Evolutionary conservation across 192 early-diverging fungal species (phyloP).

Genomic region (Podila epicladia): DNA sequence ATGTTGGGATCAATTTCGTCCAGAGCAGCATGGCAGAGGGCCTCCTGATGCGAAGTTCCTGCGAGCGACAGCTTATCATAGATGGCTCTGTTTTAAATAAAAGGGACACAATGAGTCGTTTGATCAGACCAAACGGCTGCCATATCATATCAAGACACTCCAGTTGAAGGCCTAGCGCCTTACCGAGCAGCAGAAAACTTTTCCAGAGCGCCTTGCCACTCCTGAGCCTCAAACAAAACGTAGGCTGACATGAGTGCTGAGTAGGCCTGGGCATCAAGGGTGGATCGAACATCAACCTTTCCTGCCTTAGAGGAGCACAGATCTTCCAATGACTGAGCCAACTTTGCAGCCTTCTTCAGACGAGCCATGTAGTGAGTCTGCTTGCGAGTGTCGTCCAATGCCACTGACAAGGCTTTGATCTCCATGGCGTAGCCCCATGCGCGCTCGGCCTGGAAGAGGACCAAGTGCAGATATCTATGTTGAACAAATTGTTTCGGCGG

Average conservation of each 20-base stretch:
- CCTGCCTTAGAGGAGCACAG: slow-evolving; percentile 54
- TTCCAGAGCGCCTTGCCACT: slow-evolving; percentile 73
- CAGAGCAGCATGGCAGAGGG: slow-evolving; percentile 71
- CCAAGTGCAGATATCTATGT: slow-evolving; percentile 65
- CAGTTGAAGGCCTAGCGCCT: neutral
- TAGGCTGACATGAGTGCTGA: slow-evolving; percentile 72
- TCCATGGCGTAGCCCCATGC: slow-evolving; percentile 85
- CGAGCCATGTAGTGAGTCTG: slow-evolving; percentile 69
- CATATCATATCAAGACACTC: neutral
- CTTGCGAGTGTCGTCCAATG: slow-evolving; percentile 70
- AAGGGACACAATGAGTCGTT: neutral
- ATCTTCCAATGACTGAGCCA: slow-evolving; percentile 55
- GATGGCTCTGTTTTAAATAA: slow-evolving; percentile 58
- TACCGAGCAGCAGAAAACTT: slow-evolving; percentile 72
- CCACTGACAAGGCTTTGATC: slow-evolving; percentile 66
- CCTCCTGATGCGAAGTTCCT: slow-evolving; percentile 66
- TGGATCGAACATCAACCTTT: slow-evolving; percentile 60
- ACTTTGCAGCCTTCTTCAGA: slow-evolving; percentile 69
- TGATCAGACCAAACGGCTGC: neutral
- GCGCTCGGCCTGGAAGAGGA: slow-evolving; percentile 78
- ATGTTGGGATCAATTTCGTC: slow-evolving; percentile 85
- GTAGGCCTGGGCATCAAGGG: slow-evolving; percentile 76
- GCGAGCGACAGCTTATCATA: slow-evolving; percentile 71
- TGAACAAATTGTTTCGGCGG: too few relatives aligned
- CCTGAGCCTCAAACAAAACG: slow-evolving; percentile 71